Conservation (phyloP, 495 filamentous ascomycete species). For the Hyphodiscus hymeniophilus region DNA sequence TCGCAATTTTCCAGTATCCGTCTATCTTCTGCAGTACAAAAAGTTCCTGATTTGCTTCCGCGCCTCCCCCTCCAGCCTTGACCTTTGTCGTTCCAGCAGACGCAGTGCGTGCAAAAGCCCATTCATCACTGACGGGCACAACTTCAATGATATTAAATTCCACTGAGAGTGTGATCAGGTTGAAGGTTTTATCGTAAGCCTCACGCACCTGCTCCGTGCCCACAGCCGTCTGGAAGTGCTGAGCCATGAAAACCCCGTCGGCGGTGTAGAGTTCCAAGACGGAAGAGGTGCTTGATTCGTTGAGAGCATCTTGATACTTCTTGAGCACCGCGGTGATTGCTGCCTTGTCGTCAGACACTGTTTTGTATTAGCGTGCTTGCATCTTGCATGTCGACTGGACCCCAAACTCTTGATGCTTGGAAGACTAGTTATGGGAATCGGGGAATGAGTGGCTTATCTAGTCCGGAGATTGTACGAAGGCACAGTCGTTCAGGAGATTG, state of each 20-base stretch:
- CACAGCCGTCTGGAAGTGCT: conserved; percentile 4
- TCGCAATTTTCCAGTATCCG: conserved; percentile 4
- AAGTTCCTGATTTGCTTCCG: conserved; percentile 4
- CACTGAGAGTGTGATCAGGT: conserved; percentile 5
- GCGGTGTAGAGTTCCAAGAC: neutral
- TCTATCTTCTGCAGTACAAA: conserved; percentile 3
- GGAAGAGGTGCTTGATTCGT: neutral
- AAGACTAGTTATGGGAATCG: too few relatives aligned
- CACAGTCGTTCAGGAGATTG: too few relatives aligned
- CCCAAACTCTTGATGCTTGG: too few relatives aligned
- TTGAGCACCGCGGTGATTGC: neutral
- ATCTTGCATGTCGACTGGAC: neutral
- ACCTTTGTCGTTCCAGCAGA: neutral
- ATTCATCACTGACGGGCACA: neutral
- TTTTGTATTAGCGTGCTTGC: neutral
- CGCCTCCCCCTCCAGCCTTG: too few relatives aligned
- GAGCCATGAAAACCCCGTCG: conserved; percentile 4
- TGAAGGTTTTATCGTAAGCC: conserved; percentile 3
- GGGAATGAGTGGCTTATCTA: too few relatives aligned
- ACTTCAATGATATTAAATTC: conserved; percentile 5
- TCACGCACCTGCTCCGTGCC: neutral
- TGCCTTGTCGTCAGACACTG: neutral
- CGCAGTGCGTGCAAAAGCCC: conserved; percentile 4
- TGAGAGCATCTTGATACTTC: neutral
- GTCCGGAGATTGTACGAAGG: too few relatives aligned